phyloP scores from a whole-genome alignment of 1,139 yeast species.

The Lodderomyces beijingensis region DNA sequence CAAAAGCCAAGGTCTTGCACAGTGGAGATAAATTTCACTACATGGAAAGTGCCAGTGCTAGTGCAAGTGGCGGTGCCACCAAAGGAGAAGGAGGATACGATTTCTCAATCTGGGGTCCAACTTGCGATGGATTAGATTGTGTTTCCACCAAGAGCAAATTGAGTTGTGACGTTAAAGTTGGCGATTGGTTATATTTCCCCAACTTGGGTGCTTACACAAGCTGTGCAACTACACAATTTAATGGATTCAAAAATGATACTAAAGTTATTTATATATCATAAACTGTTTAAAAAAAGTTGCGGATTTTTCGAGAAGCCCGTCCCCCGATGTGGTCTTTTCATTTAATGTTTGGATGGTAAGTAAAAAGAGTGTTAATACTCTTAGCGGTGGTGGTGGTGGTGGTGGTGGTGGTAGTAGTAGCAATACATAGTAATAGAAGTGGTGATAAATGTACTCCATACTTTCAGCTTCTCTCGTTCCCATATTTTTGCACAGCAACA shows the following conservation, averaged over 20 bases:
- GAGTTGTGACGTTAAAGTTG: slow-evolving; percentile 62
- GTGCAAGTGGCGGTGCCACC: no score
- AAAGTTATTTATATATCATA: slow-evolving; percentile 56
- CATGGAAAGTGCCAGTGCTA: slow-evolving; percentile 10
- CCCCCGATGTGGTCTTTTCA: no score
- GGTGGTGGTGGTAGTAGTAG: no score
- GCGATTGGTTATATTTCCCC: slow-evolving; percentile 90
- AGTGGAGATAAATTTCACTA: slow-evolving; percentile 49
- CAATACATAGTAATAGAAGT: no score
- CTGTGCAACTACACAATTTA: slow-evolving; percentile 84
- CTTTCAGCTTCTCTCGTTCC: no score
- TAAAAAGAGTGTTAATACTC: no score
- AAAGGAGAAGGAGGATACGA: slow-evolving; percentile 22
- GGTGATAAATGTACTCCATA: no score
- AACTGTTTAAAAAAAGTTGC: no score
- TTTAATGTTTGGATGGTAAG: no score
- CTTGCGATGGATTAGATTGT: slow-evolving; percentile 95
- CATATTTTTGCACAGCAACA: no score
- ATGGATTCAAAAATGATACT: slow-evolving; percentile 67
- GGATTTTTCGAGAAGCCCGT: no score
- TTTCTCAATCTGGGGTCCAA: slow-evolving; percentile 90
- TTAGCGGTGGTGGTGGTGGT: no score
- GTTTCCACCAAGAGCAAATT: slow-evolving; percentile 52
- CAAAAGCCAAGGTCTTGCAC: slow-evolving; percentile 62
- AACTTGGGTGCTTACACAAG: slow-evolving; percentile 91